Evolutionary conservation across 2,329 filamentous ascomycete genomes (phyloP).

Genomic region (Colletotrichum lupini): DNA sequence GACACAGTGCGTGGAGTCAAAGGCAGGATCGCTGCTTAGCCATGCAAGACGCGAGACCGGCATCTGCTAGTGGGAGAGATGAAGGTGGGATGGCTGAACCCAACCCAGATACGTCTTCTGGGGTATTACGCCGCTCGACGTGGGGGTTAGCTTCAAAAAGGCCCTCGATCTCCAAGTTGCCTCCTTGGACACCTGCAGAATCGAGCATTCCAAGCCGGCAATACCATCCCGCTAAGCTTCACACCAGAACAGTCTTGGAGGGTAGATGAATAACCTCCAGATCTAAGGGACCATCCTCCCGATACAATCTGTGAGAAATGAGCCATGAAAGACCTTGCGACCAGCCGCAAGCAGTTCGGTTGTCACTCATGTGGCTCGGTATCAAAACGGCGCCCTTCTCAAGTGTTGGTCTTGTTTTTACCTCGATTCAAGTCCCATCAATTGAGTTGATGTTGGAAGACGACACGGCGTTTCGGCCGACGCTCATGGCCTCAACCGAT

Average conservation of each 20-base stretch:
- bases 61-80: neutral
- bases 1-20: slow-evolving; percentile 28
- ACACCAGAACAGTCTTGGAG: neutral
- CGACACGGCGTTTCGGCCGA: neutral
- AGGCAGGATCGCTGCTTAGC: neutral
- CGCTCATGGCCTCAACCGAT: neutral
- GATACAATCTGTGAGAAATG: neutral
- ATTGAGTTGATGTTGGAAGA: neutral
- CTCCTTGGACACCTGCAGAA: neutral
- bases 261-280: neutral
- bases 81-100: slow-evolving; percentile 5
- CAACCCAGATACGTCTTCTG: slow-evolving; percentile 12
- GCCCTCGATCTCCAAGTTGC: neutral
- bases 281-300: neutral
- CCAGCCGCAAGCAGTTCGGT: neutral
- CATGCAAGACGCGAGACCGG: slow-evolving; percentile 4
- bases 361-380: neutral
- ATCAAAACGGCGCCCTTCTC: neutral
- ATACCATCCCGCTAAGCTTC: neutral
- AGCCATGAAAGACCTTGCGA: neutral
- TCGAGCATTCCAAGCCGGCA: neutral
- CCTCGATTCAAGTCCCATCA: neutral
- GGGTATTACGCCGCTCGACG: slow-evolving; percentile 11
- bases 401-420: neutral
- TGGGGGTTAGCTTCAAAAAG: slow-evolving; percentile 24